Conservation (phyloP, 202 grass and related monocot genomes). For the Setaria italica region DNA sequence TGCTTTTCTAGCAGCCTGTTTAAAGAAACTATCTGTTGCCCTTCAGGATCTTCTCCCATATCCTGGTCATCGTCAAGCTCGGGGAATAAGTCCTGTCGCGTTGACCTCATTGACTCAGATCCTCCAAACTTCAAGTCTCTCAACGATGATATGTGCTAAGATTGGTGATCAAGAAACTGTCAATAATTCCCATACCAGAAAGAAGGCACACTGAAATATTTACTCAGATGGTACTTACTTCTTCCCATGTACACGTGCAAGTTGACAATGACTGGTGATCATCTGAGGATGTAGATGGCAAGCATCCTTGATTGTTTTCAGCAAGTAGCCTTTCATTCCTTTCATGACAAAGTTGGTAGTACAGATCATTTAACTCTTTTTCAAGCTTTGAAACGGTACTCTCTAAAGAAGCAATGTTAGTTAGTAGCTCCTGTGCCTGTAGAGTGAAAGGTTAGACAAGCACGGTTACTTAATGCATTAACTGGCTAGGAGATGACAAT, state of each 20-base stretch:
- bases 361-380: slow-evolving; percentile 83
- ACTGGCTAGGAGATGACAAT: slow-evolving; percentile 13
- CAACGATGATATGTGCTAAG: slow-evolving; percentile 90
- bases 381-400: slow-evolving; percentile 75
- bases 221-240: slow-evolving; percentile 58
- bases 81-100: slow-evolving; percentile 53
- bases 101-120: slow-evolving; percentile 63
- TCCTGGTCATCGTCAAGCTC: slow-evolving; percentile 55
- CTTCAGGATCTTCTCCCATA: slow-evolving; percentile 48
- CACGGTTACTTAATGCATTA: slow-evolving; percentile 22
- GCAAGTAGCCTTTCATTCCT: slow-evolving; percentile 84
- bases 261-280: slow-evolving; percentile 58
- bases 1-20: slow-evolving; percentile 59
- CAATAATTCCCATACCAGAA: slow-evolving; percentile 11
- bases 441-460: slow-evolving; percentile 18
- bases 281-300: slow-evolving; percentile 59
- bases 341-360: slow-evolving; percentile 81
- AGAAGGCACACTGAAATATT: neutral
- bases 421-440: slow-evolving; percentile 74
- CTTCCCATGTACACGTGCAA: slow-evolving; percentile 84
- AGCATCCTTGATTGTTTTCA: slow-evolving; percentile 63
- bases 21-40: slow-evolving; percentile 49
- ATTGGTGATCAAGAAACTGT: slow-evolving; percentile 36
- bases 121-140: slow-evolving; percentile 83
- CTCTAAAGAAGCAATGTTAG: slow-evolving; percentile 70